Conservation (phyloP, 169 alveolate species). For the Plasmodium fragile region DNA sequence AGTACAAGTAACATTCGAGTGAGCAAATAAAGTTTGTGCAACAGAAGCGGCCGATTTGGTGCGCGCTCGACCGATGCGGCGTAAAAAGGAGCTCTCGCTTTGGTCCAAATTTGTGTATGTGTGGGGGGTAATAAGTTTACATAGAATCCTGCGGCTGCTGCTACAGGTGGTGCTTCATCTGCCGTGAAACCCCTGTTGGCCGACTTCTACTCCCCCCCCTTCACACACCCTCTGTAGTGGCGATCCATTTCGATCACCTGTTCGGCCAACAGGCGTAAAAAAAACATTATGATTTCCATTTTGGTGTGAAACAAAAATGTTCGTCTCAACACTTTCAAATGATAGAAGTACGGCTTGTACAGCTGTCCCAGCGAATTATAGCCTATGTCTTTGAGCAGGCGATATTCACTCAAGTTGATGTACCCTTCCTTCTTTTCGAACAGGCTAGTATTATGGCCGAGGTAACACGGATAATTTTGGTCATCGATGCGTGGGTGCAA, state of each 20-base stretch:
- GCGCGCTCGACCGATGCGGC: background rate
- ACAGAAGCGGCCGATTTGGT: background rate
- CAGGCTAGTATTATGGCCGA: background rate
- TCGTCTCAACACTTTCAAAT: constrained; percentile 56
- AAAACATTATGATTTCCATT: constrained; percentile 31
- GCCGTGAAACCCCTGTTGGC: background rate
- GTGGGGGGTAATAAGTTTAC: background rate
- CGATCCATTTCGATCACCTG: constrained; percentile 33
- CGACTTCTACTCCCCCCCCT: background rate
- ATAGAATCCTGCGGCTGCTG: background rate
- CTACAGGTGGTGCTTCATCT: background rate
- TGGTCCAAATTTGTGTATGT: background rate
- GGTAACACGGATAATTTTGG: background rate
- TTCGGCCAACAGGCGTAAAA: constrained; percentile 16
- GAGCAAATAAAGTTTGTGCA: background rate
- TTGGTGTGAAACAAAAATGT: constrained; percentile 21
- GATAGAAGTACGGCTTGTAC: constrained; percentile 64
- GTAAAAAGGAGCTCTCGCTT: background rate
- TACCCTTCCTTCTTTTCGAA: background rate
- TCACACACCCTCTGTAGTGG: background rate
- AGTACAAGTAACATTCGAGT: background rate
- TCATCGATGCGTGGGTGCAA: constrained; percentile 1
- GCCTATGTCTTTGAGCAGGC: constrained; percentile 27
- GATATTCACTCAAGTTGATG: constrained; percentile 41
- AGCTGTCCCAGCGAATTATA: constrained; percentile 60